Evolutionary conservation across 805 yeast species (phyloP), one percentile per base, ranked within the genome.

Genomic region (Metschnikowia continentalis): DNA sequence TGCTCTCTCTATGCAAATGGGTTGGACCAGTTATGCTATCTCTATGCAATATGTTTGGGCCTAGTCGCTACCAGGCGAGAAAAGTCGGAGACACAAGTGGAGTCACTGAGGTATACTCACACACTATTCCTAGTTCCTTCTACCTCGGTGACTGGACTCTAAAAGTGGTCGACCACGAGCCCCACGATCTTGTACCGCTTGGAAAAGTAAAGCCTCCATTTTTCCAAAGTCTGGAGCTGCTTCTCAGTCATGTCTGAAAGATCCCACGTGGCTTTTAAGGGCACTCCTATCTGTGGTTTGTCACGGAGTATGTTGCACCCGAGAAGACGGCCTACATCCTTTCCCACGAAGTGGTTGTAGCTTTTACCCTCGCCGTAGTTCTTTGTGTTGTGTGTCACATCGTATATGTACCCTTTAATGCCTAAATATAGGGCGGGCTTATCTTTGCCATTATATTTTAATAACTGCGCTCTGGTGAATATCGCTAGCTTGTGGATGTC

Each of bases 361-460:
- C 84, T 82, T 53, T 81, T 79, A 0, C 90, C 91, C 2, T 85
- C 84, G 0, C 96, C 96, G 63, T 89, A 89, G 37, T 83, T 84
- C 14, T 77, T 80, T 11, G 65, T 58, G 61, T 88, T 89, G 42
- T 71, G 63, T 0, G 88, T 78, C 8, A 90, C 96, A 61, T 89
- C 96, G 64, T 88, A 90, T 10, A 90, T 81, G 2, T 75, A 75
- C 19, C 96, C 94, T 54, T 83, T 82, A 59, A 89, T 83, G 6
- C 83, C 94, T 17, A 89, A 86, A 66, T 83, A 89, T 56, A 87
- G 77, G 52, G 77, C 51, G 14, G 61, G 62, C 32, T 54, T 53
- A 23, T 58, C 58, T 5, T 43, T 50, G n/a, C 76, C 77, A 50
- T 74, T 63, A 56, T 63, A 71, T 39, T 48, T 50, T 5, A 66